A percentile compares a stretch with the other conserved stretches of the same genome.
Conservation (phyloP, 805 yeast species). For the Yamadazyma philogaea region DNA sequence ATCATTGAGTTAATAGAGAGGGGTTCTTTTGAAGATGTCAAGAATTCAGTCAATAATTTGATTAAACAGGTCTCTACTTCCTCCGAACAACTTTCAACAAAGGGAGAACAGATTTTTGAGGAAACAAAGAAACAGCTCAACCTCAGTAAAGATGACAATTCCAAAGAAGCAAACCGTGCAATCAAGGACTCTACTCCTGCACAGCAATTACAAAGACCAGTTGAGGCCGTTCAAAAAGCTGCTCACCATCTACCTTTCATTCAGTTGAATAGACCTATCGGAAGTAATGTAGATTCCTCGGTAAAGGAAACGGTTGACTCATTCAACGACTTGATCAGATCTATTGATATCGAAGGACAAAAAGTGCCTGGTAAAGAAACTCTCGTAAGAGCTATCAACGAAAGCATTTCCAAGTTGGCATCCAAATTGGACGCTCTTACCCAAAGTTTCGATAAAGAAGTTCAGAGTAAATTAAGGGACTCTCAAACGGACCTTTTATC, state of each 20-base stretch:
- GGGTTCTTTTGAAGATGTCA: constrained; percentile 32
- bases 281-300: constrained; percentile 28
- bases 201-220: constrained; percentile 41
- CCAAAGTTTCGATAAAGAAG: constrained; percentile 33
- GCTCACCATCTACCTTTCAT: constrained; percentile 33
- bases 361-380: constrained; percentile 23
- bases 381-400: constrained; percentile 31
- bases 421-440: constrained; percentile 32
- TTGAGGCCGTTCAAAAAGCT: constrained; percentile 31
- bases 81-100: constrained; percentile 29
- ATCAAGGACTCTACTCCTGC: constrained; percentile 29
- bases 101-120: constrained; percentile 32
- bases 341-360: constrained; percentile 28
- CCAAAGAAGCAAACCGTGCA: neutral
- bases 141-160: neutral
- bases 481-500: constrained; percentile 40
- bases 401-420: constrained; percentile 30
- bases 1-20: constrained; percentile 36
- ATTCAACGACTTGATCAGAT: constrained; percentile 36
- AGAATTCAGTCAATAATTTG: constrained; percentile 18
- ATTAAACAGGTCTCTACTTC: constrained; percentile 25
- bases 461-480: constrained; percentile 31
- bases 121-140: constrained; percentile 35
- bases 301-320: constrained; percentile 35
- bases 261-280: constrained; percentile 21